Evolutionary conservation across 2,329 filamentous ascomycete genomes (phyloP), one percentile per base, ranked within the genome.

Genomic region (Penicillium sp.): DNA sequence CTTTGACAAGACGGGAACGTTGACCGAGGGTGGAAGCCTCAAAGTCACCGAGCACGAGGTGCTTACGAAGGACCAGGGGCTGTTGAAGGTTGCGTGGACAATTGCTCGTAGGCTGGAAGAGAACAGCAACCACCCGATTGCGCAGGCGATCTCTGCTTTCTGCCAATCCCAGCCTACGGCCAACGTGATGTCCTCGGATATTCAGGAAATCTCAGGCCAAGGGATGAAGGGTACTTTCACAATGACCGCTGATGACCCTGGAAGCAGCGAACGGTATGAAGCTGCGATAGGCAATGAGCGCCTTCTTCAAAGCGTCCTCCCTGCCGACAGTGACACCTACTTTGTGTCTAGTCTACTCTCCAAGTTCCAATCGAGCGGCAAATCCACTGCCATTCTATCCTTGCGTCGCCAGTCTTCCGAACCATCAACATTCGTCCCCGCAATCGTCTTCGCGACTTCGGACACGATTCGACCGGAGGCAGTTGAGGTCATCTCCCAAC

Each of bases 1-100:
- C 0, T 95, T 96, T 71, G 91, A 96, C 81, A 95, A 96, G 81
- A 96, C 91, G 0, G 91, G 91, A 1, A 96, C 91, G 0, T 78
- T 96, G 59, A 95, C 91, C 0, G 80, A 89, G 67, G 84, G 84
- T 17, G 84, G 82, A n/a, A 82, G 84, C 48, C 80, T 86, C 25
- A 78, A 77, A 47, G 82, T 88, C 1, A 83, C 83, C 5, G 81
- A 85, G 17, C 77, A 84, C 63, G 76, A 79, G 58, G 57, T 79
- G 15, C 68, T 82, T 42, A 64, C 71, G 25, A 67, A 64, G 4
- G 71, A 78, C 50, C 58, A 69, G 1, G 67, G 69, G 11, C 62
- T 76, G n/a, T 63, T 77, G 20, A 64, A 74, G 41, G 62, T 78
- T 42, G 74, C 82, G 12, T 78, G 84, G 65, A 75, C 75, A 1